Base-by-base conservation (phyloP, 2,329 filamentous ascomycete species). In the Aspergillus pseudoterreus region DNA sequence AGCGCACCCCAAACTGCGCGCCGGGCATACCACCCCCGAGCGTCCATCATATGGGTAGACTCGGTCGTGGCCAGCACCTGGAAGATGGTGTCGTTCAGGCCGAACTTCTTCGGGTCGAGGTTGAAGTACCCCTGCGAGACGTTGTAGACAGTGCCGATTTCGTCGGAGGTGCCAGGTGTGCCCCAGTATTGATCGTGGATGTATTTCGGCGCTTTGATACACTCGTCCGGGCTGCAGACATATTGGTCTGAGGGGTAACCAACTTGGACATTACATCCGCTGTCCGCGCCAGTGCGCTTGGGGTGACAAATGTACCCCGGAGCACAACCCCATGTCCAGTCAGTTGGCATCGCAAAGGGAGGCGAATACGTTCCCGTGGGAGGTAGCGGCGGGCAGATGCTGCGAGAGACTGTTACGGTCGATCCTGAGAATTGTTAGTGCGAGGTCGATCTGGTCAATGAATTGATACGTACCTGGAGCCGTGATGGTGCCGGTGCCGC, bases 11-110 rank as follows among this genome's bases (percentile, higher is more conserved):
- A 24, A 11, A 30, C 27, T 5, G 22, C 24, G 15, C n/a, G 32
- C 9, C 33, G 14, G 2, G 43, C 27, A 9, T 19, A 42, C 2
- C 27, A 11, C 3, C 3, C 6, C 27, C 27, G 48, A 46, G 12
- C 43, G 47, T 17, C 41, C 51, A 30, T 47, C 51, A 19, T 49
- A 47, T 17, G 39, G 22, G 6, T 54, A 43, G 0, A 56, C 55
- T 10, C 51, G 50, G 15, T 54, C 53, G 2, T 50, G 12, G 9
- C 6, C 15, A 1, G 57, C 21, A 75, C 68, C 17, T 76, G 74
- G 54, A 87, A 88, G 22, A 88, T 83, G 42, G 78, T 80, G 54
- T 81, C 84, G 47, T 75, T 79, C 11, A 88, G 71, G 1, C 84
- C 85, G 54, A 88, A 88, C 0, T 74, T 75, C 2, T 75, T 64